Evolutionary conservation across 495 filamentous ascomycete genomes (phyloP).

Genomic region (Xylaria curta): DNA sequence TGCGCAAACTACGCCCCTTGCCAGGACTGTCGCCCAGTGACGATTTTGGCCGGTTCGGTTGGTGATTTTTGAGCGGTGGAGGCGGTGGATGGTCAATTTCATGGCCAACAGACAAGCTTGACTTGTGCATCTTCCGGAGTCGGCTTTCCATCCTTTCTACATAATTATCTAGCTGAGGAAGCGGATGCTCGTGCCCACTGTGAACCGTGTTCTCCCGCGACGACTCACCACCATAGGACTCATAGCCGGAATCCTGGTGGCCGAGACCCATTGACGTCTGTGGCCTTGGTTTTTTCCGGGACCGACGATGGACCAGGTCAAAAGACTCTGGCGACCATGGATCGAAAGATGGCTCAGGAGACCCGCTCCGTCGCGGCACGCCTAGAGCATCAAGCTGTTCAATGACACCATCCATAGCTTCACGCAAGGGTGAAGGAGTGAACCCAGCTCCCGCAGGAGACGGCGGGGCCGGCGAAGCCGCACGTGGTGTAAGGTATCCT

Average conservation of each 20-base stretch:
- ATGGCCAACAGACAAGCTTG: conserved; percentile 36
- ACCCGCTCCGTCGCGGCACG: conserved; percentile 58
- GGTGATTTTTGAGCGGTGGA: conserved; percentile 66
- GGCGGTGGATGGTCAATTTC: conserved; percentile 62
- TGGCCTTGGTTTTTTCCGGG: conserved; percentile 57
- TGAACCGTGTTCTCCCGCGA: conserved; percentile 48
- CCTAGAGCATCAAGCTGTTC: conserved; percentile 92
- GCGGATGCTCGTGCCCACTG: conserved; percentile 57
- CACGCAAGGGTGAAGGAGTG: conserved; percentile 88
- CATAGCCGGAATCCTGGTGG: conserved; percentile 61
- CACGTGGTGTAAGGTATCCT: conserved; percentile 59
- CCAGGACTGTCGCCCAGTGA: conserved; percentile 47
- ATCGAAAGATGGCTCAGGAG: conserved; percentile 65
- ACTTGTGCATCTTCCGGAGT: conserved; percentile 71
- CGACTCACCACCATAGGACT: conserved; percentile 54
- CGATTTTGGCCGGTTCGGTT: conserved; percentile 57
- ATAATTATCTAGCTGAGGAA: conserved; percentile 80
- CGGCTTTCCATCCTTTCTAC: conserved; percentile 88
- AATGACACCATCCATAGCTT: conserved; percentile 99
- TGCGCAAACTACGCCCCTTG: conserved; percentile 51
- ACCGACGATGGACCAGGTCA: conserved; percentile 61
- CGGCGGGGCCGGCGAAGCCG: conserved; percentile 62
- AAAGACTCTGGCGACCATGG: conserved; percentile 95
- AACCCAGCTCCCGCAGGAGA: conserved; percentile 69
- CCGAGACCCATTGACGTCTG: conserved; percentile 76